phyloP scores from a whole-genome alignment of 768 basidiomycete genomes.

The Paxillus ammoniavirescens region DNA sequence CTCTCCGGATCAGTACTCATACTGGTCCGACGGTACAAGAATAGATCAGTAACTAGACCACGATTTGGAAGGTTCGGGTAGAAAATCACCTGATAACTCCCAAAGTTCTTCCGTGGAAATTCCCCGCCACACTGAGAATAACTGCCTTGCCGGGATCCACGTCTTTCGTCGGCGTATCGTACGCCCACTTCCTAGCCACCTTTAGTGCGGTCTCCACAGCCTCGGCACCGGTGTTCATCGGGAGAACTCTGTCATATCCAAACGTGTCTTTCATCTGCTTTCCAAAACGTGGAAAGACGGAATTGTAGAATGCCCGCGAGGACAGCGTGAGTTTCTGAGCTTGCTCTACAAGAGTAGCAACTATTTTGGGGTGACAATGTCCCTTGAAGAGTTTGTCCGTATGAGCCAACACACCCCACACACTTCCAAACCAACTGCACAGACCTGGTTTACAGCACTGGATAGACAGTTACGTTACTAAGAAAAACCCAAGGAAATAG shows the following conservation, averaged over 20 bases:
- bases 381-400: conserved; percentile 45
- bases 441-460: conserved; percentile 86
- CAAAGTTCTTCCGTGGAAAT: conserved; percentile 94
- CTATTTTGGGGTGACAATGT: conserved; percentile 90
- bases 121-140: conserved; percentile 81
- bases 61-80: not conserved
- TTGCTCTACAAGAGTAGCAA: conserved; percentile 78
- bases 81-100: conserved; percentile 72
- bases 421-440: conserved; percentile 24
- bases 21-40: conserved; percentile 37
- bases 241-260: conserved; percentile 92
- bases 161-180: conserved; percentile 74
- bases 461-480: conserved; percentile 2
- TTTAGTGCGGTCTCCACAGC: conserved; percentile 98
- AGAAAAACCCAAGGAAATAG: not conserved
- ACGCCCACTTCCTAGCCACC: conserved; percentile 96
- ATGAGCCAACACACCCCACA: conserved; percentile 13
- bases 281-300: conserved; percentile 87
- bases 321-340: conserved; percentile 89
- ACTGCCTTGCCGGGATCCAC: conserved; percentile 64
- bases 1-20: conserved; percentile 96
- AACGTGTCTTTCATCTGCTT: conserved; percentile 80
- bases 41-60: conserved; percentile 6
- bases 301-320: conserved; percentile 95
- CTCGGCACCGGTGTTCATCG: conserved; percentile 99